phyloP scores from a whole-genome alignment of 129 eudicot species.

The Artemisia tridentata region DNA sequence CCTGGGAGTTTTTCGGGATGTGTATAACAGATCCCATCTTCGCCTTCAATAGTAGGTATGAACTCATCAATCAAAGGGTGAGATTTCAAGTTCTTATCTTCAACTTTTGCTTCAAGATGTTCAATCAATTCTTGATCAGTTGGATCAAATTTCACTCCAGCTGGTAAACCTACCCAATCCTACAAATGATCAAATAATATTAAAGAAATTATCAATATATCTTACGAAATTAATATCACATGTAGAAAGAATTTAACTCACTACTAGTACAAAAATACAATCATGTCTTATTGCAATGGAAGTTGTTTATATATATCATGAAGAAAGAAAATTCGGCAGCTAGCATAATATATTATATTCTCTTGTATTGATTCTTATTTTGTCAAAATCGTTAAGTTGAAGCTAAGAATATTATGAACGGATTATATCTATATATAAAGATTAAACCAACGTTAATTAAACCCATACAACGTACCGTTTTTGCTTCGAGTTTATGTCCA shows the following conservation, averaged over 20 bases:
- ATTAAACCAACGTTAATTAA: constrained; percentile 2
- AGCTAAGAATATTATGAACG: constrained; percentile 58
- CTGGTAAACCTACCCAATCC: constrained; percentile 99
- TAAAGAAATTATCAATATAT: constrained; percentile 9
- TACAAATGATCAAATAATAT: constrained; percentile 11
- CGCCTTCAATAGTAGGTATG: constrained; percentile 95
- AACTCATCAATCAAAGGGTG: constrained; percentile 97
- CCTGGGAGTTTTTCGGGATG: constrained; percentile 99
- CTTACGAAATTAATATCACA: background rate
- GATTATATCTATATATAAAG: constrained; percentile 21
- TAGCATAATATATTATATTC: constrained; percentile 45
- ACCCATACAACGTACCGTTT: constrained; percentile 61
- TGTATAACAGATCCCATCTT: constrained; percentile 97
- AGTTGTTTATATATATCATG: constrained; percentile 14
- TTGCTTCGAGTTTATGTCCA: constrained; percentile 94
- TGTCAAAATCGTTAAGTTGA: constrained; percentile 48
- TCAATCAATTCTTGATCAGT: constrained; percentile 96
- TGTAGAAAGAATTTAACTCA: background rate
- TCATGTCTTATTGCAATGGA: constrained; percentile 11
- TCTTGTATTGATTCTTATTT: constrained; percentile 46
- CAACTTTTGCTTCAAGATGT: constrained; percentile 93
- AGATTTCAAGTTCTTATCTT: constrained; percentile 64
- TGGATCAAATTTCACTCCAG: constrained; percentile 98
- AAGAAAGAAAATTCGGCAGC: constrained; percentile 19
- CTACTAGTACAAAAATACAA: constrained; percentile 27